Evolutionary conservation across 371 early-diverging fungal genomes (phyloP), one percentile per base, ranked within the genome.

Genomic region (Paraphysoderma sedebokerense): DNA sequence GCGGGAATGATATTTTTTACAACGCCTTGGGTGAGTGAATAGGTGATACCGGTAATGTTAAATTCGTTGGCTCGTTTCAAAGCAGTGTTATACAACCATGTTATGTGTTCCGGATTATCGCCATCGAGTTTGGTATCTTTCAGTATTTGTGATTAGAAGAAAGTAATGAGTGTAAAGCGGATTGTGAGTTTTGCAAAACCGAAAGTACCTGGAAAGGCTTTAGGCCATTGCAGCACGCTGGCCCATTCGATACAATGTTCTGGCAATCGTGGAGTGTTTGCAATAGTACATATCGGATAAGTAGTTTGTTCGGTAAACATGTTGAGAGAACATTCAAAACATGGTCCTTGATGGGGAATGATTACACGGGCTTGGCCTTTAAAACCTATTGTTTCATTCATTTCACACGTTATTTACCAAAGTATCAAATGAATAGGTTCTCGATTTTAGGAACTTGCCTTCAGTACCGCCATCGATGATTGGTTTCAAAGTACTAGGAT

Each of bases 401-500:
- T 23, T 28, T 13, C 13, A 35, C 24, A 38, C 27, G 17, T 39
- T 46, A 13, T 29, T 22, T n/a, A 24, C 4, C 36, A 35, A 39
- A 4, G 13, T 12, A 29, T 28, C 5, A 31, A 23, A 1, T 1
- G 22, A 15, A 17, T 19, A 46, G 2, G 12, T 9, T 12, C 47
- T 19, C 15, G 7, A 29, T 26, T 5, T 15, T 23, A 4, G 45
- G 22, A 3, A 15, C 47, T 24, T 54, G 67, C 79, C 95, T 67
- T 96, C 97, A 2, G 92, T 93, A 9, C 97, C 97, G 6, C 97
- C 97, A 49, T 96, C 97, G 48, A 96, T 80, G 39, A 95, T 66
- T 8, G 88, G 87, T 53, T 79, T 93, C 49, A 85, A 58, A 2
- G 76, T 68, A 15, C 68, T 68, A 0, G 77, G 72, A 47, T 74